phyloP scores from a whole-genome alignment of 2,329 filamentous ascomycete genomes.

The Ceratocystiopsis sp. region DNA sequence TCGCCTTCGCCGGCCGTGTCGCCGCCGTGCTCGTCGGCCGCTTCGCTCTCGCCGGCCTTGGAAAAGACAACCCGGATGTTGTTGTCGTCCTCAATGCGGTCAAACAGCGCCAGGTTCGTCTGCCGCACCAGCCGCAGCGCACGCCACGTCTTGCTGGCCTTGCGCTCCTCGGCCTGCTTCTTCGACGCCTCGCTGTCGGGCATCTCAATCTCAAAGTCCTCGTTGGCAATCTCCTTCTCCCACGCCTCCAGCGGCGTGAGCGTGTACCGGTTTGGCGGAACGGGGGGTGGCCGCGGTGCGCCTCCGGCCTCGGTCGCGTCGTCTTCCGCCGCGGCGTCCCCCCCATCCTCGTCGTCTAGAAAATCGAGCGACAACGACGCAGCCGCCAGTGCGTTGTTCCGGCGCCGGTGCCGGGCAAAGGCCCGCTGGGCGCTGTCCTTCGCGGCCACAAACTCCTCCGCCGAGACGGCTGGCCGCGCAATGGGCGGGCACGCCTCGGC shows the following conservation, averaged over 20 bases:
- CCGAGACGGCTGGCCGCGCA: conserved; percentile 53
- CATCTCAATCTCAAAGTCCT: conserved; percentile 78
- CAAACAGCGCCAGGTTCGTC: conserved; percentile 59
- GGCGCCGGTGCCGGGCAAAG: conserved; percentile 56
- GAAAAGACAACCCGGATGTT: conserved; percentile 43
- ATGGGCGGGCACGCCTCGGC: conserved; percentile 84
- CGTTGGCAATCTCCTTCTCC: conserved; percentile 54
- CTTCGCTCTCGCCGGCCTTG: conserved; percentile 37
- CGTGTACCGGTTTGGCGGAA: no score
- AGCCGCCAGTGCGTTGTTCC: conserved; percentile 50
- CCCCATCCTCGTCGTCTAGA: conserved; percentile 43
- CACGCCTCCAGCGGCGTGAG: conserved; percentile 56
- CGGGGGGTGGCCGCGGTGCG: conserved; percentile 35
- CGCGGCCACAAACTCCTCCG: conserved; percentile 51
- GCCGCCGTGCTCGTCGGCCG: conserved; percentile 15
- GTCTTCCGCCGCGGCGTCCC: conserved; percentile 39
- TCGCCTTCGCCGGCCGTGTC: neutral
- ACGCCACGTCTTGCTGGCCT: conserved; percentile 82
- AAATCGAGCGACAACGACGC: conserved; percentile 65
- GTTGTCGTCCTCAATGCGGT: conserved; percentile 72
- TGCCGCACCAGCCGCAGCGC: conserved; percentile 66
- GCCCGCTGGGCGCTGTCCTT: conserved; percentile 47
- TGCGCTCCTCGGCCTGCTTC: conserved; percentile 43
- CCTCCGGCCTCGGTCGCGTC: conserved; percentile 49
- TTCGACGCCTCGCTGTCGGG: conserved; percentile 46